Conservation (phyloP, 305 asterid genomes). For the Caryopteris hybrid region DNA sequence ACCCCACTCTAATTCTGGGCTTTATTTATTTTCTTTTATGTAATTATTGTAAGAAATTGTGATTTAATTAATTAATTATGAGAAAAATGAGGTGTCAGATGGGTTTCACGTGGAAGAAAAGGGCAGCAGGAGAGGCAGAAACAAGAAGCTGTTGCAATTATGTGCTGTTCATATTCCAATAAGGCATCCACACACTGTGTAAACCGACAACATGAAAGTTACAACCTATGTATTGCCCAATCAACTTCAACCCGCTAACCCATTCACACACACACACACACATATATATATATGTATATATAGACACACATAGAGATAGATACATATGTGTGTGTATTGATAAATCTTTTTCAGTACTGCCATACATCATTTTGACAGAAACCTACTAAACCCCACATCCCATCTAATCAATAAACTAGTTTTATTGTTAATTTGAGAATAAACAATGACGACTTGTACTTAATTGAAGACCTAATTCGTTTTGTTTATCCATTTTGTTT, state of each 20-base stretch:
- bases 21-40: too few relatives aligned
- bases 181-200: constrained; percentile 30
- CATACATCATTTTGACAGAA: constrained; percentile 11
- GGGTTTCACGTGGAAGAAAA: constrained; percentile 25
- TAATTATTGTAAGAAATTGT: too few relatives aligned
- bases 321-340: neutral
- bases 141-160: too few relatives aligned
- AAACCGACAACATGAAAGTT: constrained; percentile 49
- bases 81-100: too few relatives aligned
- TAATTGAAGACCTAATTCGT: too few relatives aligned
- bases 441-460: neutral
- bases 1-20: too few relatives aligned
- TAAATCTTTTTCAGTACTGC: neutral
- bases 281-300: too few relatives aligned
- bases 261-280: neutral
- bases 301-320: neutral
- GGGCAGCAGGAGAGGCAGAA: neutral
- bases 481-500: too few relatives aligned
- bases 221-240: constrained; percentile 38
- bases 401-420: neutral
- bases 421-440: neutral
- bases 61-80: too few relatives aligned
- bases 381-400: constrained; percentile 9
- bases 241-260: constrained; percentile 27
- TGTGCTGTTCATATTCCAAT: constrained; percentile 25